These are phyloP conservation scores for Passiflora organensis DNA, from an alignment of 345 rosid genomes.

Conservation along the genomic window DNA sequence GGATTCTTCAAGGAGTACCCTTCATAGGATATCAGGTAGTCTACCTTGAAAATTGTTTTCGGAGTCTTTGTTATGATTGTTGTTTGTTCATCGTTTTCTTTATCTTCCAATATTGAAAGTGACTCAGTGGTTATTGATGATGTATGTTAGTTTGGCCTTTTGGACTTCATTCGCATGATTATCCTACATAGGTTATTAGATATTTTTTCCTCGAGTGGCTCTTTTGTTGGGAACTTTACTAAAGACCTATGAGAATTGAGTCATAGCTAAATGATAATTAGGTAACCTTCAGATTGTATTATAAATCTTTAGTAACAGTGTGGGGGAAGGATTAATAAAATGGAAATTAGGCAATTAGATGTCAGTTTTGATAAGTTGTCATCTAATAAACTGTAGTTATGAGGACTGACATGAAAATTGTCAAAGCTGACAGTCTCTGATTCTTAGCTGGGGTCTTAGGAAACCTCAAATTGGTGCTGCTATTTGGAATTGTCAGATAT, in stretches of 20 bases:
- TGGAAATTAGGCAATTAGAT: no score
- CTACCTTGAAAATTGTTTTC: constrained; percentile 8
- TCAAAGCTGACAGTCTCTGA: no score
- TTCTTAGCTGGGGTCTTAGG: neutral
- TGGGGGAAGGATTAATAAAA: no score
- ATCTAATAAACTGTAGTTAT: no score
- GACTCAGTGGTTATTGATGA: constrained; percentile 1
- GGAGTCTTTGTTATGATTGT: neutral
- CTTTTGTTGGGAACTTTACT: no score
- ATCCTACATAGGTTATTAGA: neutral
- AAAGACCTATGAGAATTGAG: no score
- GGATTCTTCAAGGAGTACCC: constrained; percentile 89
- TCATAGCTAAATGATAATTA: no score
- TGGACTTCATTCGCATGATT: neutral
- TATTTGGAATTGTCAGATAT: no score
- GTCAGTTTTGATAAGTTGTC: no score
- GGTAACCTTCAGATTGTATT: no score
- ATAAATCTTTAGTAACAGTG: no score
- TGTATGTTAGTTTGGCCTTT: neutral
- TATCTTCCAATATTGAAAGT: neutral
- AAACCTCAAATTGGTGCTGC: neutral
- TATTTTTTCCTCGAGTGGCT: neutral
- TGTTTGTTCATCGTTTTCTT: neutral
- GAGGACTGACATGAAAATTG: no score
- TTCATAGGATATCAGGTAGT: constrained; percentile 77